Conservation (phyloP, 306 rosid species). For the Vigna radiata region DNA sequence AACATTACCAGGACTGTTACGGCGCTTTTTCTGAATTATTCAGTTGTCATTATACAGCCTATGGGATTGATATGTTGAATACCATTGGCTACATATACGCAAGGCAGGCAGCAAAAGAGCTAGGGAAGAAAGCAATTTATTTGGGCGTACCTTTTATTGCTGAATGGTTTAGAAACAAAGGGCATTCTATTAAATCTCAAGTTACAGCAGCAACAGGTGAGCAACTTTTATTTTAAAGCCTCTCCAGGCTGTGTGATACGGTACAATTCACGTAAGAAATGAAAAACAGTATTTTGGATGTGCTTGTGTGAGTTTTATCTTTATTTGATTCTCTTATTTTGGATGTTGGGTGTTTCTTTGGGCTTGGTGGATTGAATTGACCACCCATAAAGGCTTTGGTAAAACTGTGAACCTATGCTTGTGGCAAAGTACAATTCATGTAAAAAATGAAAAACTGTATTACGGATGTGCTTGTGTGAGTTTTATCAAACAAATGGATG, state of each 20-base stretch:
- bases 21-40: constrained; percentile 42
- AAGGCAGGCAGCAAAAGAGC: constrained; percentile 95
- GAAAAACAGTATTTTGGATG: too few relatives aligned
- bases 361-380: constrained; percentile 26
- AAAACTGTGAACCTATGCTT: background rate
- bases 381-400: constrained; percentile 29
- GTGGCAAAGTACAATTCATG: background rate
- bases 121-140: constrained; percentile 96
- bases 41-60: constrained; percentile 65
- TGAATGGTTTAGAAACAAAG: constrained; percentile 99
- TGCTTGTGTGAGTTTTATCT: background rate
- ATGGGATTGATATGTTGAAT: constrained; percentile 92
- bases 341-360: constrained; percentile 10
- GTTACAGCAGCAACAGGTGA: constrained; percentile 99
- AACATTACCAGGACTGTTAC: constrained; percentile 29
- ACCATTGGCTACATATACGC: constrained; percentile 97
- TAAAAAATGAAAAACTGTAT: background rate
- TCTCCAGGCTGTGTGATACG: constrained; percentile 28
- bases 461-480: constrained; percentile 1
- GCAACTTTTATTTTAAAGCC: constrained; percentile 39
- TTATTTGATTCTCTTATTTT: constrained; percentile 12
- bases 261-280: too few relatives aligned
- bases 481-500: background rate
- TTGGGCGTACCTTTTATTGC: constrained; percentile 97
- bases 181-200: constrained; percentile 96